A percentile compares a stretch with the other conserved stretches of the same genome.
Evolutionary conservation across 306 rosid species (phyloP).

Genomic region (Prunus davidiana): DNA sequence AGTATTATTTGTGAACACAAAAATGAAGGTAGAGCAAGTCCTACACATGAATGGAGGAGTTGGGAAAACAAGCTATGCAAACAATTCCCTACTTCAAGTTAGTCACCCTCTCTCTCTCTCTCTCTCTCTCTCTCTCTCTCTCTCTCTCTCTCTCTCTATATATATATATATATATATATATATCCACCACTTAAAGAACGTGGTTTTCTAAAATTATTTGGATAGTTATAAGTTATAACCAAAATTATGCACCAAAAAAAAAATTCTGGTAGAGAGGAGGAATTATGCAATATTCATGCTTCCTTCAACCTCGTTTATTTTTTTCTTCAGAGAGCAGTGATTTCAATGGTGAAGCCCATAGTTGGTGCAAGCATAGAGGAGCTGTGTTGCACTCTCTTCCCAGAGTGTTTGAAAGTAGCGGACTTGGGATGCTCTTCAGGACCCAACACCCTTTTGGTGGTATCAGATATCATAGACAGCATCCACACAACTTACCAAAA

Average conservation of each 20-base stretch:
- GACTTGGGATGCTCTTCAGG: conserved; percentile 44
- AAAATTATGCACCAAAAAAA: no score
- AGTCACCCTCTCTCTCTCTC: neutral
- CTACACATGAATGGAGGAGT: conserved; percentile 21
- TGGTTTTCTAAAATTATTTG: no score
- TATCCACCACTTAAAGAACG: no score
- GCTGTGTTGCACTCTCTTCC: neutral
- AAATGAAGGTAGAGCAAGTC: conserved; percentile 10
- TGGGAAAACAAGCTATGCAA: conserved; percentile 15
- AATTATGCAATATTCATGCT: no score
- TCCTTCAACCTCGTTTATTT: neutral
- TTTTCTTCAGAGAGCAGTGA: neutral
- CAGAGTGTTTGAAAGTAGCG: conserved; percentile 32
- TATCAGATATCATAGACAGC: conserved; percentile 13
- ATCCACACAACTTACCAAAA: neutral
- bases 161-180: no score
- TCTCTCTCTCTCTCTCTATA: no score
- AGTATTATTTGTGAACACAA: neutral
- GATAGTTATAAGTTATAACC: conserved; percentile 12
- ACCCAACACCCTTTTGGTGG: conserved; percentile 23
- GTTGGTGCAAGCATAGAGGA: conserved; percentile 21
- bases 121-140: conserved; percentile 1
- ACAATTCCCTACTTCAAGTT: conserved; percentile 17
- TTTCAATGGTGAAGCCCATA: conserved; percentile 6
- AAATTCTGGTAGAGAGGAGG: no score